These are phyloP conservation scores for Colletotrichum sojae DNA, from an alignment of 2,329 filamentous ascomycete species.

Conservation along the genomic window DNA sequence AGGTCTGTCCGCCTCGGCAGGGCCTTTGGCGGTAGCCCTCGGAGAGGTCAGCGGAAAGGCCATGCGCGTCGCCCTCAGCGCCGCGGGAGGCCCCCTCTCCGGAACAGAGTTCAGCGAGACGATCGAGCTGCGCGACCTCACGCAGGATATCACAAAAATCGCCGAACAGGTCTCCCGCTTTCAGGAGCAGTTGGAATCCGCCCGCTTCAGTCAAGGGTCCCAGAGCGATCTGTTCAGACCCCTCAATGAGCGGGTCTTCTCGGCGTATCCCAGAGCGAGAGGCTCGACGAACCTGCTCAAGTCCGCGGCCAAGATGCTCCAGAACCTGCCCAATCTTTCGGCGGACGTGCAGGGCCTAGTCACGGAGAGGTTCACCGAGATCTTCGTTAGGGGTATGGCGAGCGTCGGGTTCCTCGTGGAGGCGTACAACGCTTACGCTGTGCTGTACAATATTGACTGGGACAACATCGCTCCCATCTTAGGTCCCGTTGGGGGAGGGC, in stretches of 20 bases:
- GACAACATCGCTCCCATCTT: conserved; percentile 13
- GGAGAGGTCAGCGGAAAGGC: conserved; percentile 1
- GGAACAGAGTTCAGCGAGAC: conserved; percentile 2
- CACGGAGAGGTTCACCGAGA: not conserved
- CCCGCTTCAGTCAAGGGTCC: not conserved
- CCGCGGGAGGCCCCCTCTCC: conserved; percentile 3
- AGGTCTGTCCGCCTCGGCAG: not conserved
- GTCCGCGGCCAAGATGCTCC: not conserved
- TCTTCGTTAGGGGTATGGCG: conserved; percentile 2
- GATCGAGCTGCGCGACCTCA: conserved; percentile 12
- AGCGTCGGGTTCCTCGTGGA: conserved; percentile 4
- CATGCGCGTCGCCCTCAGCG: conserved; percentile 2
- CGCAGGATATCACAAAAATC: not conserved
- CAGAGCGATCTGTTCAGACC: conserved; percentile 2
- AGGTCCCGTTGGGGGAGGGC: conserved; percentile 4
- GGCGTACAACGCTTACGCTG: conserved; percentile 10
- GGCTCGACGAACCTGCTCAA: conserved; percentile 2
- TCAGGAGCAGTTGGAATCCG: conserved; percentile 1
- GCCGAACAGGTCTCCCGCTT: conserved; percentile 11
- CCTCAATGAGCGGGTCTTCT: conserved; percentile 8
- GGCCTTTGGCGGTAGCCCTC: not conserved
- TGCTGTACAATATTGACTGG: conserved; percentile 17
- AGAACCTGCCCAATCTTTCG: not conserved
- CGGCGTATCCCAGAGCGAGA: conserved; percentile 9
- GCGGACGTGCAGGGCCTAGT: not conserved